These are phyloP conservation scores for Umbellularia californica DNA, from an alignment of 164 flowering plant species.

Conservation along the genomic window DNA sequence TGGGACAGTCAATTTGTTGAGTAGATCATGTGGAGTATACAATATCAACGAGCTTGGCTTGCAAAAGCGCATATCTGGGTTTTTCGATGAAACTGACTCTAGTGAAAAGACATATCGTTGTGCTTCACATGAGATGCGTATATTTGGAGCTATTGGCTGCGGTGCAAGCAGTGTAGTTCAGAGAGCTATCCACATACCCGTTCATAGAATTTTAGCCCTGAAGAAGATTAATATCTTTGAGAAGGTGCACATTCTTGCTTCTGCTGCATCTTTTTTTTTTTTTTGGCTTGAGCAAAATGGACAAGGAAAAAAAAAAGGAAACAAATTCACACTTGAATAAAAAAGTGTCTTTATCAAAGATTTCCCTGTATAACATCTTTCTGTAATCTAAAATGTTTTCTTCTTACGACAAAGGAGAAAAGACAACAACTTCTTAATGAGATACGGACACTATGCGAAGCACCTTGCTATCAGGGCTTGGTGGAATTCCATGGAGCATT, in stretches of 20 bases:
- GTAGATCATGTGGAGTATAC: conserved; percentile 87
- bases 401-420: conserved; percentile 56
- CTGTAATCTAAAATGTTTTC: not conserved
- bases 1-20: conserved; percentile 80
- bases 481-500: conserved; percentile 98
- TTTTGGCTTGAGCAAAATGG: not conserved
- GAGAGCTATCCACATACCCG: conserved; percentile 93
- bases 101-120: conserved; percentile 77
- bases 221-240: conserved; percentile 97
- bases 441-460: conserved; percentile 91
- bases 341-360: not conserved
- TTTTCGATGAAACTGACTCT: conserved; percentile 45
- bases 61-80: conserved; percentile 70
- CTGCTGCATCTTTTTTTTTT: not conserved
- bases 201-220: conserved; percentile 80
- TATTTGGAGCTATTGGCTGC: conserved; percentile 94
- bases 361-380: not conserved
- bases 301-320: not conserved
- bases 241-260: conserved; percentile 48
- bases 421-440: conserved; percentile 95
- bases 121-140: conserved; percentile 96
- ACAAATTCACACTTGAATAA: not conserved
- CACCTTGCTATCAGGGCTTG: conserved; percentile 84
- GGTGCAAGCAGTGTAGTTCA: conserved; percentile 99
- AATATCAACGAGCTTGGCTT: conserved; percentile 94